Evolutionary conservation across 805 yeast genomes (phyloP).

Genomic region (Saccharomycopsis amapae): DNA sequence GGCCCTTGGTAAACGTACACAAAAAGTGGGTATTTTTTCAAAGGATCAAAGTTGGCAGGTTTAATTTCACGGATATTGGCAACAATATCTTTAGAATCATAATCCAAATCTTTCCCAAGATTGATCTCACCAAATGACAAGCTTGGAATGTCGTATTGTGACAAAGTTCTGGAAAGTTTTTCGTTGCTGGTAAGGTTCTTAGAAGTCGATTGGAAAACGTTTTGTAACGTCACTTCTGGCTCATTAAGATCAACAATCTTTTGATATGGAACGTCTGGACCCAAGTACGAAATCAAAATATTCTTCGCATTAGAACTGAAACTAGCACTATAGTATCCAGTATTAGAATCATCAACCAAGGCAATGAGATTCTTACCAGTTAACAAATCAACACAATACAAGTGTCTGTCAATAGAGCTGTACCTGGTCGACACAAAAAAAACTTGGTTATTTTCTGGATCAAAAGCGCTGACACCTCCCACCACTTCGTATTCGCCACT

Average conservation of each 20-base stretch:
- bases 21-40: conserved; percentile 59
- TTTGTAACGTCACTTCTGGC: conserved; percentile 24
- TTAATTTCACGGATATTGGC: conserved; percentile 70
- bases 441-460: conserved; percentile 42
- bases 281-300: conserved; percentile 60
- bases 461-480: conserved; percentile 59
- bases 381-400: conserved; percentile 60
- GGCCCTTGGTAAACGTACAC: conserved; percentile 96
- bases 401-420: conserved; percentile 77
- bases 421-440: conserved; percentile 65
- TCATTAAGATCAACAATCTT: conserved; percentile 51
- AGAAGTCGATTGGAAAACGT: conserved; percentile 27
- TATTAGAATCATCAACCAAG: conserved; percentile 45
- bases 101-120: conserved; percentile 41
- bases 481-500: conserved; percentile 89
- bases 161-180: conserved; percentile 33
- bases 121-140: conserved; percentile 45
- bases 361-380: conserved; percentile 33
- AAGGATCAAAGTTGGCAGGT: conserved; percentile 62
- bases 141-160: conserved; percentile 50
- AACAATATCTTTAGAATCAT: conserved; percentile 32
- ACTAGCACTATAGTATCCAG: conserved; percentile 63
- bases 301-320: conserved; percentile 78
- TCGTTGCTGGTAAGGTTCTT: conserved; percentile 43
- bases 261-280: conserved; percentile 80